Conservation (phyloP, 225 moss, liverwort and hornwort species). For the Climacium dendroides region DNA sequence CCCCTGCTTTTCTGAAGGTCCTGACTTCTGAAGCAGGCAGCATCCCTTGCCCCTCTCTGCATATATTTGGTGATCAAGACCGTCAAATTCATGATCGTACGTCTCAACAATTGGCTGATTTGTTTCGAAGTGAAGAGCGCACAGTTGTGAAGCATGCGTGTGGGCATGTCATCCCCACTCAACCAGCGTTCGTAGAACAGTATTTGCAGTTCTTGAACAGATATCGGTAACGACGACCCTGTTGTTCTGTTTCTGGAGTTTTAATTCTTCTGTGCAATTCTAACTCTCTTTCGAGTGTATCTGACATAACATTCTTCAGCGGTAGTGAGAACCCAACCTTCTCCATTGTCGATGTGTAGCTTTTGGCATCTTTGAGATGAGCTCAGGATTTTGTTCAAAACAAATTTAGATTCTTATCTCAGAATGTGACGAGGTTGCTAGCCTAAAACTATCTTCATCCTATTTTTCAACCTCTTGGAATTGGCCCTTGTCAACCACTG, state of each 20-base stretch:
- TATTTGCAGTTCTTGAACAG: slow-evolving; percentile 47
- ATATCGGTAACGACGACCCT: neutral
- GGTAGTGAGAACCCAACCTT: too few relatives aligned
- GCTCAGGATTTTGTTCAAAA: neutral
- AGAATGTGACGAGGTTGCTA: neutral
- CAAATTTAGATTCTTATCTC: neutral
- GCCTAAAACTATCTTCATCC: neutral
- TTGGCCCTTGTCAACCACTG: neutral
- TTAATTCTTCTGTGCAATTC: neutral
- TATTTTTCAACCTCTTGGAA: neutral
- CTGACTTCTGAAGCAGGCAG: neutral
- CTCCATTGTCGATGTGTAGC: too few relatives aligned
- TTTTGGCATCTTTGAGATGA: neutral
- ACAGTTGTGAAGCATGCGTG: slow-evolving; percentile 46
- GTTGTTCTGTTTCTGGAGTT: neutral
- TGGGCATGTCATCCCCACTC: slow-evolving; percentile 79
- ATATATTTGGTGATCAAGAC: slow-evolving; percentile 69
- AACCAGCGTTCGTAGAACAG: slow-evolving; percentile 38
- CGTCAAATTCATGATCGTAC: slow-evolving; percentile 44
- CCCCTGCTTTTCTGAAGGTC: slow-evolving; percentile 18
- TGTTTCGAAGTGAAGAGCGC: slow-evolving; percentile 38
- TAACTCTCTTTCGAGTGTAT: neutral
- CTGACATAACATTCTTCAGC: too few relatives aligned
- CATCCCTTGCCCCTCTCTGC: slow-evolving; percentile 71
- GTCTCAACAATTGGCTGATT: slow-evolving; percentile 41